A percentile compares a stretch with the other conserved stretches of the same genome.
These are phyloP conservation scores for Triticum monococcum DNA, from an alignment of 176 grass and related monocot species.

Conservation along the genomic window DNA sequence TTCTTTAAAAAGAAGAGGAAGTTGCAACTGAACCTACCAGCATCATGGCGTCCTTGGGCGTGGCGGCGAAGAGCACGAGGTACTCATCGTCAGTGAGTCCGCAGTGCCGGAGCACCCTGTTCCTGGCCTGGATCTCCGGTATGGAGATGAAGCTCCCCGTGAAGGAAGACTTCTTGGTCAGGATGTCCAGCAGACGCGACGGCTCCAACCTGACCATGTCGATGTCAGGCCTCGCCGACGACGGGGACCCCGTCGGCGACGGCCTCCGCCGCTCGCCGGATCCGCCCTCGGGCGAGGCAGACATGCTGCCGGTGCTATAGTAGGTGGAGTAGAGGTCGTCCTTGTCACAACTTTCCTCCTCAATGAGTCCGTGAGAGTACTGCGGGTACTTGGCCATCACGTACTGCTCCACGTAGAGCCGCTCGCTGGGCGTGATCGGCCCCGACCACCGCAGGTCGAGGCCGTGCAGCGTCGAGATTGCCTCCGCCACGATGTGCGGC, in stretches of 20 bases:
- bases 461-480: constrained; percentile 62
- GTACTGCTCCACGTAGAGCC: constrained; percentile 65
- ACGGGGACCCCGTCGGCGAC: constrained; percentile 13
- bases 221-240: constrained; percentile 17
- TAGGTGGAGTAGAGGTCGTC: constrained; percentile 51
- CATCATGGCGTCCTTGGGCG: constrained; percentile 53
- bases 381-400: constrained; percentile 73
- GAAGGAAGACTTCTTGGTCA: constrained; percentile 62
- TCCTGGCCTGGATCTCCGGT: constrained; percentile 65
- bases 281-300: not conserved
- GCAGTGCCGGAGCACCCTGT: constrained; percentile 55
- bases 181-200: constrained; percentile 63
- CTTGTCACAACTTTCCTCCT: constrained; percentile 50
- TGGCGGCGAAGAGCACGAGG: constrained; percentile 61
- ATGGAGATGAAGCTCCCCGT: constrained; percentile 68
- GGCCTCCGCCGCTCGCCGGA: not conserved
- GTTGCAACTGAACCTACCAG: constrained; percentile 24
- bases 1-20: no score
- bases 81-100: constrained; percentile 69
- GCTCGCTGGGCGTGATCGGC: constrained; percentile 64
- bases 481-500: constrained; percentile 69
- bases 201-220: constrained; percentile 49
- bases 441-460: constrained; percentile 76
- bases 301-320: constrained; percentile 10
- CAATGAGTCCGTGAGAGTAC: constrained; percentile 70